Evolutionary conservation across 2,329 filamentous ascomycete genomes (phyloP).

Genomic region (Metarhizium humberi): DNA sequence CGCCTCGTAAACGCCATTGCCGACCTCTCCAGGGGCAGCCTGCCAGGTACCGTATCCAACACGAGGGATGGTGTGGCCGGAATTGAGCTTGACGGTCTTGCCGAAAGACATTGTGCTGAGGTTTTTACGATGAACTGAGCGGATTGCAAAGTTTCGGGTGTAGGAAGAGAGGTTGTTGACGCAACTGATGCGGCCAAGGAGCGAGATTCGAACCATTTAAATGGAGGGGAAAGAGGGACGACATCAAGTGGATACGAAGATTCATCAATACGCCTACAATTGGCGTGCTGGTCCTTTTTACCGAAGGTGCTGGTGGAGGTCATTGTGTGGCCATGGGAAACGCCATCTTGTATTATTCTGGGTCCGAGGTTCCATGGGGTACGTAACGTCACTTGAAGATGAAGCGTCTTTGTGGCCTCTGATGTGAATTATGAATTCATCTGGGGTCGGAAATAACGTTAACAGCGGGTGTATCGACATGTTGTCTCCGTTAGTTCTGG

Average conservation of each 20-base stretch:
- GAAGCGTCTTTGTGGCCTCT: background rate
- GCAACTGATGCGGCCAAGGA: background rate
- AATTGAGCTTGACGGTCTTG: constrained; percentile 48
- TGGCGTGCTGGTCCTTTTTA: background rate
- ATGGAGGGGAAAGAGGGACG: background rate
- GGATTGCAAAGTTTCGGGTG: background rate
- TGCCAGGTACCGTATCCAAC: constrained; percentile 59
- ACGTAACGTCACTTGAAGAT: background rate
- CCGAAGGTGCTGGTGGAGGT: too few species aligned
- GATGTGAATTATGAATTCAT: background rate
- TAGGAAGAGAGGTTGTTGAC: constrained; percentile 1
- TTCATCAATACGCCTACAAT: background rate
- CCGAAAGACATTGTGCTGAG: constrained; percentile 42
- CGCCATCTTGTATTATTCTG: background rate
- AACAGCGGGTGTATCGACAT: background rate
- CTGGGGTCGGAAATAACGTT: background rate
- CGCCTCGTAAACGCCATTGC: constrained; percentile 53
- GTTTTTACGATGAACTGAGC: background rate
- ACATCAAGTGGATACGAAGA: constrained; percentile 5
- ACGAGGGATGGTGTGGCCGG: constrained; percentile 55
- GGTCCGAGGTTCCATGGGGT: background rate
- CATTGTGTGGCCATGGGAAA: background rate
- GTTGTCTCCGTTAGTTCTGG: too few species aligned
- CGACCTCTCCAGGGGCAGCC: constrained; percentile 54
- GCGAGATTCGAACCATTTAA: background rate